Evolutionary conservation across 495 filamentous ascomycete species (phyloP).

Genomic region (Lentithecium fluviatile): DNA sequence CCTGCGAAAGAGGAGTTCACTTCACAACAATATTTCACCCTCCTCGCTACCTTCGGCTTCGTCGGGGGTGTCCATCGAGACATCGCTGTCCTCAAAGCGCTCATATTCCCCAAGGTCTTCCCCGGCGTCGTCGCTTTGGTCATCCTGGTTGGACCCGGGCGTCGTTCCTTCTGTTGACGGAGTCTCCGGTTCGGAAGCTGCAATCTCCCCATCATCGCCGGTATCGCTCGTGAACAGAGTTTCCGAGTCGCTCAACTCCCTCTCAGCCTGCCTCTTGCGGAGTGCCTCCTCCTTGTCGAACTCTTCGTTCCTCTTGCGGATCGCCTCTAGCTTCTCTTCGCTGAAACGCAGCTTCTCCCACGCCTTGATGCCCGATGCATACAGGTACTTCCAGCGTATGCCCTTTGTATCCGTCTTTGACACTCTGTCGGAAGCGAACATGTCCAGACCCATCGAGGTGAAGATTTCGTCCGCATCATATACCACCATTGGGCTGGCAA

Average conservation of each 20-base stretch:
- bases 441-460: neutral
- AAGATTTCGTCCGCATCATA: neutral
- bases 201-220: neutral
- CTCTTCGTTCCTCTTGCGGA: neutral
- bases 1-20: no score
- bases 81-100: no score
- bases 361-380: neutral
- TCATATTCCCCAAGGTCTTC: no score
- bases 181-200: no score
- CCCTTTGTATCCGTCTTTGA: slow-evolving; percentile 5
- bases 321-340: neutral
- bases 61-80: no score
- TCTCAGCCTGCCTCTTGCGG: neutral
- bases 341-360: slow-evolving; percentile 9
- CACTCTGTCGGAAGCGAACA: neutral
- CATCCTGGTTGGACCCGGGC: no score
- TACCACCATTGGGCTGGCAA: slow-evolving; percentile 5
- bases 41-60: no score
- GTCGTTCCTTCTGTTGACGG: no score
- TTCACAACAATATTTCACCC: no score
- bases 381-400: slow-evolving; percentile 9
- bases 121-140: no score
- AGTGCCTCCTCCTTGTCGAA: neutral
- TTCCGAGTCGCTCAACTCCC: neutral
- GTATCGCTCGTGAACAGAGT: neutral